A percentile compares a stretch with the other conserved stretches of the same genome.
Conservation (phyloP, 176 grass and related monocot species). For the Triticum aestivum region IWGSC_CS_RefSeq_v2.1 NC_057812.1:517325378-517325877, state of each 20-base stretch:
- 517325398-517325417: background rate
- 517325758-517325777: background rate
- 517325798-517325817: background rate
- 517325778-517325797: background rate
- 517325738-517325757: background rate
- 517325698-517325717: background rate
- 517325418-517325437: conserved; percentile 67
- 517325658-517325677: conserved; percentile 61
- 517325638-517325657: conserved; percentile 63
- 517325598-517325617: conserved; percentile 80
- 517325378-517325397: background rate
- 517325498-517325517: conserved; percentile 76
- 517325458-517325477: conserved; percentile 82
- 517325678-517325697: background rate
- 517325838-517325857: no score
- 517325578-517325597: conserved; percentile 82
- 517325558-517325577: conserved; percentile 77
- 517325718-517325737: background rate
- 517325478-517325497: conserved; percentile 87
- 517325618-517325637: conserved; percentile 93
- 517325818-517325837: no score
- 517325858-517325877: background rate
- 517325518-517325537: conserved; percentile 94
- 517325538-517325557: conserved; percentile 81
- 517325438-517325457: conserved; percentile 87